Base-by-base conservation (phyloP, 495 filamentous ascomycete genomes). In the Daldinia childiae region DNA sequence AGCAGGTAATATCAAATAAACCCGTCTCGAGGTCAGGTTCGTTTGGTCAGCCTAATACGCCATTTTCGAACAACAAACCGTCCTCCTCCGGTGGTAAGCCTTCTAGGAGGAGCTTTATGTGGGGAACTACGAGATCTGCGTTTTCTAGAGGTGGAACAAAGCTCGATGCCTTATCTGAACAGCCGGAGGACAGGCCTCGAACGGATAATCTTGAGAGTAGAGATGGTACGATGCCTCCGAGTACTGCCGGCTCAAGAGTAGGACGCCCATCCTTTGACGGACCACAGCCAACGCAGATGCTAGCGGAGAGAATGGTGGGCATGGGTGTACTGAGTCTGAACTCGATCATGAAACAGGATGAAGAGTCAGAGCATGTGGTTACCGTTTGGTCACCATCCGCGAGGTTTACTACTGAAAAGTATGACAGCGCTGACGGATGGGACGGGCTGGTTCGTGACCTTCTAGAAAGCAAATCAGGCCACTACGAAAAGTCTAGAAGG, bases 31-130 rank as follows among this genome's bases (percentile, higher is more conserved):
- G 81, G 54, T 82, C 82, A 6, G 83, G 83, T 14, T 74, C 78
- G 14, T 77, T 79, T 29, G 71, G 77, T 6, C 78, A 79, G 48
- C 66, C 69, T 4, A 73, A 76, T 56, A 71, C 77, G 1, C 74
- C 80, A n/a, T 80, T 79, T 63, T 68, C 77, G 11, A 80, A 80
- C 41, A 81, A 83, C 7, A 86, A 83, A 54, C 80, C 83, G 0
- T 78, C 81, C 1, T 72, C 82, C 43, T 79, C 81, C 50, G 81
- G 82, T n/a, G 79, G 78, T 73, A 90, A 88, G 73, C 74, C 82
- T 65, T 91, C 92, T 71, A 88, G 94, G 70, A 87, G 89, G 77
- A 97, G 94, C 78, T 81, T 95, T 75, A 94, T 96, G 90, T 96
- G 93, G 90, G 88, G 89, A 0, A 82, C 79, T 74, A 86, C 81